Percentiles rank a stretch among this genome's conserved stretches.
These are phyloP conservation scores for Gossypium longicalyx DNA, from an alignment of 345 rosid species.

Conservation along the genomic window DNA sequence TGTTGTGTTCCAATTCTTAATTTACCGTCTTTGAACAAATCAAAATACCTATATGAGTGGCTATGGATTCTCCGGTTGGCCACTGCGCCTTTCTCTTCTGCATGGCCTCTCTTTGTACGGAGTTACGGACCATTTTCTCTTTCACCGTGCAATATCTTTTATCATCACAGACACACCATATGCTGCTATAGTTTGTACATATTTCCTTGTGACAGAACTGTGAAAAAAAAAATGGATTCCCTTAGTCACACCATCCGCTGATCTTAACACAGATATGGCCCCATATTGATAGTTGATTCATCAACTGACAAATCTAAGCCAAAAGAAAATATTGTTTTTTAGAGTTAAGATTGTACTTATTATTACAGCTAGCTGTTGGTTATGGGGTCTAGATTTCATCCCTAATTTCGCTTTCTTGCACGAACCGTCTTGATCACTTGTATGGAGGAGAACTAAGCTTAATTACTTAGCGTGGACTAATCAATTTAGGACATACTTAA, in stretches of 20 bases:
- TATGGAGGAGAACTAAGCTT: neutral
- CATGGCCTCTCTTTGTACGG: conserved; percentile 27
- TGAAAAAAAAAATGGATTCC: neutral
- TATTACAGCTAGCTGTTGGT: conserved; percentile 10
- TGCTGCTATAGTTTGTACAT: neutral
- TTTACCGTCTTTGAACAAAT: neutral
- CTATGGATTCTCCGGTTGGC: conserved; percentile 24
- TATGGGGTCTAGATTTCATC: neutral
- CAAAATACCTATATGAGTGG: conserved; percentile 17
- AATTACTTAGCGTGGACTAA: neutral
- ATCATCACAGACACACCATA: neutral
- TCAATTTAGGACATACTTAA: neutral
- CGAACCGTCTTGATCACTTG: neutral
- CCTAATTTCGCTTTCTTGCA: conserved; percentile 1
- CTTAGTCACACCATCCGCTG: neutral
- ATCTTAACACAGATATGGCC: neutral
- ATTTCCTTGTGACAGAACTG: neutral
- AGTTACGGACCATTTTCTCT: neutral
- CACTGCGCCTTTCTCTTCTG: neutral
- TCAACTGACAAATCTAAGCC: conserved; percentile 1
- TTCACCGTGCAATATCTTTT: neutral
- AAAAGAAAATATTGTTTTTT: neutral
- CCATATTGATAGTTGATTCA: neutral
- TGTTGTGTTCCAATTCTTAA: neutral
- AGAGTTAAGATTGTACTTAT: neutral